These are phyloP conservation scores for Podosphaera fusca DNA, from an alignment of 2,329 filamentous ascomycete genomes.

Conservation along the genomic window DNA sequence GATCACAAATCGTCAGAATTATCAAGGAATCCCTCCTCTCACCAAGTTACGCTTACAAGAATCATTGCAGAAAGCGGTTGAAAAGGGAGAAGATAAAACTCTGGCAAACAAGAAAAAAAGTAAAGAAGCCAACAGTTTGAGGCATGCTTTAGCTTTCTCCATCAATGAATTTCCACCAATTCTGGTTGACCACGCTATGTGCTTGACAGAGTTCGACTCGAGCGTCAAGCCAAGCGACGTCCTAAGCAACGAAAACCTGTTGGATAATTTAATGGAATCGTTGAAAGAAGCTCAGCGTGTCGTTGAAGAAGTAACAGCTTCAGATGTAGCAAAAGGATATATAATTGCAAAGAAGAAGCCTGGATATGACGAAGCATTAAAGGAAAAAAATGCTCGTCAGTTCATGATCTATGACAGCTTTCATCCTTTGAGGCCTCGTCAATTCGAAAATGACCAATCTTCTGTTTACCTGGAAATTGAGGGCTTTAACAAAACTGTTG, in stretches of 20 bases:
- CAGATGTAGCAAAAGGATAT: slow-evolving; percentile 50
- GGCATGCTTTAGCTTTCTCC: slow-evolving; percentile 58
- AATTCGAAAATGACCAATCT: slow-evolving; percentile 45
- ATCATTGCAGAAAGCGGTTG: slow-evolving; percentile 43
- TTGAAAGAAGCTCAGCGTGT: slow-evolving; percentile 48
- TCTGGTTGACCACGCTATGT: slow-evolving; percentile 67
- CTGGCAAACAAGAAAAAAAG: slow-evolving; percentile 41
- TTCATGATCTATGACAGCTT: slow-evolving; percentile 72
- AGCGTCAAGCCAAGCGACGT: slow-evolving; percentile 44
- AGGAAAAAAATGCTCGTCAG: slow-evolving; percentile 18
- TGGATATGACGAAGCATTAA: slow-evolving; percentile 11
- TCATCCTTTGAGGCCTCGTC: slow-evolving; percentile 69
- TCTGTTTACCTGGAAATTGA: slow-evolving; percentile 54
- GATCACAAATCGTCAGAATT: slow-evolving; percentile 66
- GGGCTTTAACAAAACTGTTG: slow-evolving; percentile 78
- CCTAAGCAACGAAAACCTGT: slow-evolving; percentile 35
- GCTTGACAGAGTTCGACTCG: slow-evolving; percentile 44
- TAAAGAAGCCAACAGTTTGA: slow-evolving; percentile 52
- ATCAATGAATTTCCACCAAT: slow-evolving; percentile 79
- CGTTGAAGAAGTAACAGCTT: slow-evolving; percentile 42
- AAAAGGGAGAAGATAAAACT: slow-evolving; percentile 28
- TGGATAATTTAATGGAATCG: slow-evolving; percentile 44
- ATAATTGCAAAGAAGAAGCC: slow-evolving; percentile 53
- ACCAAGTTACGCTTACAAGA: slow-evolving; percentile 48
- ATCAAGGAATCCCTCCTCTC: slow-evolving; percentile 46